Base-by-base conservation (phyloP, 345 rosid genomes). In the Lepidium africanum region DNA sequence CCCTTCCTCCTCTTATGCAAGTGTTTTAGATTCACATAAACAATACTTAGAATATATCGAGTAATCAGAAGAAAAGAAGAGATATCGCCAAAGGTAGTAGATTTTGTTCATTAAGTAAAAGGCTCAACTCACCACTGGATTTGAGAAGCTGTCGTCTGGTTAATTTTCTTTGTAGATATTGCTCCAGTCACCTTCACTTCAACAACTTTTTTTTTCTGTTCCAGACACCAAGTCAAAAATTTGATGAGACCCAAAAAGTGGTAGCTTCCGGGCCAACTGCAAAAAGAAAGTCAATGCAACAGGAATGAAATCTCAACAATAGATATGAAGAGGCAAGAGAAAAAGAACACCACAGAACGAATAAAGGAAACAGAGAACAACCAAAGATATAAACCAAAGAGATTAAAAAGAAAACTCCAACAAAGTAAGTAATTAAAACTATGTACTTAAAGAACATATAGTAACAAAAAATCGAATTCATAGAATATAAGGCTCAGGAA, bases 1-100 rank as follows among this genome's bases (percentile, higher is more conserved):
- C 99, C 68, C 85, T 86, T 75, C 97, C 99, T 65, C 99, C 97
- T 77, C 78, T 81, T 56, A 97, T 93, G 68, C 33, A 74, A 68
- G 32, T n/a, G 47, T 76, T 9, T 33, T 60, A 11, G 45, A 59
- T 19, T 25, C 0, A 42, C 40, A 43, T 46, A 9, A 75, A 32
- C 14, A 1, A n/a, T 19, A 49, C 40, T 40, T 4, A 12, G n/a
- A 62, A 14, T 3, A 62, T 32, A 55, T 32, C 0, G 2, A 70
- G 41, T 10, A 19, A 16, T 63, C 23, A 21, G 40, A 39, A 16
- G 19, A 38, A 37, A 10, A 69, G 54, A 36, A 33, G 49, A 38
- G 33, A 52, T 59, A 52, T 8, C 7, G 30, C 52, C 10, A 4
- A 2, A 49, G 1, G 13, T 13, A 51, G 3, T 51, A 17, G 19